Evolutionary conservation across 2,329 filamentous ascomycete genomes (phyloP).

Genomic region (Apiospora arundinis): DNA sequence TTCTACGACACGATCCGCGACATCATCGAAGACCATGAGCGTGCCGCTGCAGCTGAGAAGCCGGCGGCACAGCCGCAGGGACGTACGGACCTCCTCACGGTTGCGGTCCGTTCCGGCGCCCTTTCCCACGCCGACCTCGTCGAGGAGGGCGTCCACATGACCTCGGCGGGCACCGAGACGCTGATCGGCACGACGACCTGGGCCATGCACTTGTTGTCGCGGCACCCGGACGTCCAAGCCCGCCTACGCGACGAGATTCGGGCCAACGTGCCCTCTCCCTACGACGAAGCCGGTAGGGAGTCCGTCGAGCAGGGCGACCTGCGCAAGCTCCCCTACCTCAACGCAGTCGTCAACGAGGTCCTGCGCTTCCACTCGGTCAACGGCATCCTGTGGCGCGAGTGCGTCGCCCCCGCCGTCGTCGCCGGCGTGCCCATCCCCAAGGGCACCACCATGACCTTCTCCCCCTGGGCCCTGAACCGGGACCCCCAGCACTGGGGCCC

Average conservation of each 20-base stretch:
- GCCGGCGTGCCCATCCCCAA: conserved; percentile 65
- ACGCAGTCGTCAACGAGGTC: conserved; percentile 51
- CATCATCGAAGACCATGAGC: conserved; percentile 75
- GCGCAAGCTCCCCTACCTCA: conserved; percentile 47
- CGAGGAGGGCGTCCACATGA: conserved; percentile 49
- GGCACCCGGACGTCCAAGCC: conserved; percentile 44
- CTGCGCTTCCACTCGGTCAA: conserved; percentile 50
- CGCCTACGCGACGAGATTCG: conserved; percentile 47
- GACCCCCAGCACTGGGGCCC: conserved; percentile 74
- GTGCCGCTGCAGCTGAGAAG: conserved; percentile 47
- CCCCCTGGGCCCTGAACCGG: conserved; percentile 73
- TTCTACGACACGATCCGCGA: conserved; percentile 72
- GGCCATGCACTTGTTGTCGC: conserved; percentile 46
- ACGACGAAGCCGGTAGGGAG: conserved; percentile 40
- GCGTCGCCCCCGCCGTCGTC: conserved; percentile 61
- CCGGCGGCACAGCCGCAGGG: background rate
- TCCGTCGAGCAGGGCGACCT: conserved; percentile 37
- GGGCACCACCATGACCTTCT: conserved; percentile 69
- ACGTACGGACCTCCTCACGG: conserved; percentile 45
- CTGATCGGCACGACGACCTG: conserved; percentile 49
- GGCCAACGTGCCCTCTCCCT: conserved; percentile 41
- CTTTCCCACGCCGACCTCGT: conserved; percentile 48
- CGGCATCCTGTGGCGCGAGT: conserved; percentile 64
- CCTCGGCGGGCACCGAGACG: conserved; percentile 52
- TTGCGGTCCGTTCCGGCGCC: conserved; percentile 42